Percentiles rank a stretch among this genome's conserved stretches.
Conservation (phyloP, 192 early-diverging fungal species). For the Coemansia sp. region DNA sequence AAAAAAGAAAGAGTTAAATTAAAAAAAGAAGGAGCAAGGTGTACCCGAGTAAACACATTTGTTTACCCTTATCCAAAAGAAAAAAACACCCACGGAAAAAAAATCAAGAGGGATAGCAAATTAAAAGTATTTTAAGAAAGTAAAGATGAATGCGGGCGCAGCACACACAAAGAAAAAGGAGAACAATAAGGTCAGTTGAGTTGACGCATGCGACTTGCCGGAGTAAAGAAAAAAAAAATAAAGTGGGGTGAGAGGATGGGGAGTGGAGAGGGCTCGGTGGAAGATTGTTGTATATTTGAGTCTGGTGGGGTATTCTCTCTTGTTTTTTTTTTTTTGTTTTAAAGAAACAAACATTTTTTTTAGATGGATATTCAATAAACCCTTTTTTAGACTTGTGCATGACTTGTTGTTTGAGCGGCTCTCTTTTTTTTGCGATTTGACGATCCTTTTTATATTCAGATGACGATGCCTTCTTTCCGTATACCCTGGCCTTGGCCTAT, state of each 20-base stretch:
- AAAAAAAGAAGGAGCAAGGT: background rate
- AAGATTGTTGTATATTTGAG: background rate
- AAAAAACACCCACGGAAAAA: background rate
- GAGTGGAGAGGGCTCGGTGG: background rate
- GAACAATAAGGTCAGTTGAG: slow-evolving; percentile 4
- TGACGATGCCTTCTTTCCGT: background rate
- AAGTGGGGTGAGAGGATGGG: no score
- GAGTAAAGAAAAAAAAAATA: slow-evolving; percentile 6
- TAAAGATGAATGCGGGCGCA: background rate
- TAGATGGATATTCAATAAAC: slow-evolving; percentile 5
- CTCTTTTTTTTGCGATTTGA: background rate
- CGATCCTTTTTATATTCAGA: background rate
- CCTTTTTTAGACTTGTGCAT: slow-evolving; percentile 9
- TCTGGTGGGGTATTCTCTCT: background rate
- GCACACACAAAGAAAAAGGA: background rate
- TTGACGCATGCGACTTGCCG: slow-evolving; percentile 7
- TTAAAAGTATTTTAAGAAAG: slow-evolving; percentile 1
- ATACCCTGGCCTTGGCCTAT: background rate
- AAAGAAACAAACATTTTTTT: background rate
- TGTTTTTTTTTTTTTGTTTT: background rate
- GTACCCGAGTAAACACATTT: slow-evolving; percentile 2
- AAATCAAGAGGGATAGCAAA: slow-evolving; percentile 11
- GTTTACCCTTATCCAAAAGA: slow-evolving; percentile 11
- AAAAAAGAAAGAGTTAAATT: background rate
- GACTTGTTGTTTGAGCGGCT: background rate